Evolutionary conservation across 2,329 filamentous ascomycete species (phyloP), one percentile per base, ranked within the genome.

Genomic region (Lachnellula occidentalis): DNA sequence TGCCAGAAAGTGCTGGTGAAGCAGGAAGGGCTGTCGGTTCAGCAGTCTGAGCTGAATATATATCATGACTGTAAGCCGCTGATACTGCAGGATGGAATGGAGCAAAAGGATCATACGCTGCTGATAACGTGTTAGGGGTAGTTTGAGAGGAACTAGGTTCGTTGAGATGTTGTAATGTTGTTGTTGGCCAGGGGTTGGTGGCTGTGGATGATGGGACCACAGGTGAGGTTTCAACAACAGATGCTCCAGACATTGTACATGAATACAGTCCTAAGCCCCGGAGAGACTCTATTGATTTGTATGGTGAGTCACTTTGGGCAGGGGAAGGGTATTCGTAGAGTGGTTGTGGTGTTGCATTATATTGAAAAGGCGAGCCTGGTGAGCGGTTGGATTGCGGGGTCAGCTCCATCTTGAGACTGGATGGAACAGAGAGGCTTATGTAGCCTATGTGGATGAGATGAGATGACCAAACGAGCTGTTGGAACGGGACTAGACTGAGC

Each of bases 31-130:
- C 57, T 6, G 61, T 50, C 12, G 62, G 62, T 54, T 74, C 72
- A 43, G 68, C 64, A 39, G 70, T 65, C 49, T 74, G 71, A 34
- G 71, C 61, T 27, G 70, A 65, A 64, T 80, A 82, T 53, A 75
- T 63, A 56, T 78, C 75, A 61, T 76, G 73, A 56, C 68, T 71
- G 60, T 79, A 81, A 3, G 75, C 59, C 19, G 69, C 58, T 53
- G 72, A 65, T 58, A 76, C 65, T 50, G 69, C 65, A 24, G 71
- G 62, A 36, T 76, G 73, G 62, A 79, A 81, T 54, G 71, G 70
- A 57, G 72, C 70, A 63, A 80, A 82, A 31, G 74, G 67, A 61
- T 78, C 76, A 64, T 81, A 82, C 45, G 79, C 78, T 36, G 74
- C 66, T 34, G 76, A 71, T 53, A 80, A 66, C 31, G 78, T 71